A percentile compares a stretch with the other conserved stretches of the same genome.
These are phyloP conservation scores for Diospyros lotus DNA, from an alignment of 148 eudicot genomes.

Conservation along the genomic window DNA sequence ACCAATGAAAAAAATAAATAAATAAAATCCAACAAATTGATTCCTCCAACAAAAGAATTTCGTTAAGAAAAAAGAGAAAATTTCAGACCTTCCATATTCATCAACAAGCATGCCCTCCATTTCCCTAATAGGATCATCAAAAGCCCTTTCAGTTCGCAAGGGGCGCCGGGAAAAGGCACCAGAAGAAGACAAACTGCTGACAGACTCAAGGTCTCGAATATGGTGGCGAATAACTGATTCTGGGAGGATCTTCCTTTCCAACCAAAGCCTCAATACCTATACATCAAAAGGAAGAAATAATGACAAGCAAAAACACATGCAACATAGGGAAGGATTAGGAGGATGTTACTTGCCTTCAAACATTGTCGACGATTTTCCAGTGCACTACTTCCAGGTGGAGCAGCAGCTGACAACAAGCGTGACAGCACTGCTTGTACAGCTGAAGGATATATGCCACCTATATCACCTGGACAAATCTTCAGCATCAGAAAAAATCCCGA, in stretches of 20 bases:
- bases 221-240: slow-evolving; percentile 72
- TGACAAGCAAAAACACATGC: slow-evolving; percentile 1
- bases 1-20: not conserved
- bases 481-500: not conserved
- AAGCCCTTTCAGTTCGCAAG: slow-evolving; percentile 83
- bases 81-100: slow-evolving; percentile 88
- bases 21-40: not conserved
- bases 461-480: slow-evolving; percentile 40
- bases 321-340: not conserved
- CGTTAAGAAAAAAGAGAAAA: not conserved
- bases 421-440: slow-evolving; percentile 72
- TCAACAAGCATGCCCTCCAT: slow-evolving; percentile 96
- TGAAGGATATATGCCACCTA: slow-evolving; percentile 62
- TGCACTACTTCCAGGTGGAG: slow-evolving; percentile 86
- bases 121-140: slow-evolving; percentile 91
- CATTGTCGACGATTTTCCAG: slow-evolving; percentile 94
- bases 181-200: slow-evolving; percentile 49
- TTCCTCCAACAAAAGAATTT: not conserved
- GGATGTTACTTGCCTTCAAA: slow-evolving; percentile 57
- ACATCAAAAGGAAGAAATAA: slow-evolving; percentile 8
- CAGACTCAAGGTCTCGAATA: slow-evolving; percentile 75
- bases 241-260: slow-evolving; percentile 77
- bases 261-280: slow-evolving; percentile 93
- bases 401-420: slow-evolving; percentile 88
- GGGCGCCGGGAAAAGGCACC: slow-evolving; percentile 60